Evolutionary conservation across 164 flowering plant species (phyloP), one percentile per base, ranked within the genome.

Genomic region (Nymphaea colorata): DNA sequence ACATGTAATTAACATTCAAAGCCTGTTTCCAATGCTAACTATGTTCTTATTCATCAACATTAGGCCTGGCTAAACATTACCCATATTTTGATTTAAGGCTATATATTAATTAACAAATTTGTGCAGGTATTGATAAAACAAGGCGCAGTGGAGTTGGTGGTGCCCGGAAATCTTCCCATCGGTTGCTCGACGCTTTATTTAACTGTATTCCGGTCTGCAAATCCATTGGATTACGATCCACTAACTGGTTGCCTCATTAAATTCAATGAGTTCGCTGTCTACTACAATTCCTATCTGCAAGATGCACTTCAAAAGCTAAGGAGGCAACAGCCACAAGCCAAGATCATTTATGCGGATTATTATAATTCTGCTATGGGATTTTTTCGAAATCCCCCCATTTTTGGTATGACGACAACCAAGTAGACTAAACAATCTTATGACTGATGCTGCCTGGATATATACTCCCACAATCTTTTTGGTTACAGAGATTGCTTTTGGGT

Each of bases 111-210:
- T 25, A 25, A 25, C 36, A 47, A 14, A 47, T 61, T 3, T 8
- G 16, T 61, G 45, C 17, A 82, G 88, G 61, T 15, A 60, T 66
- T 86, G 84, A 82, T 86, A 62, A 77, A 78, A 66, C 81, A 77
- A 71, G 91, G 91, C 11, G 87, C 86, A 10, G 75, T 67, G 79
- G 77, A 72, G 43, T 42, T 86, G 16, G 44, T 85, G 77, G 84
- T 86, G 55, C 86, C 88, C 0, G 88, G 86, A n/a, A 83, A 78
- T 64, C 64, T 85, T 4, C 91, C 86, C 0, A 72, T 82, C 2
- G 88, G 91, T 4, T 86, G 91, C 76, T 69, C 76, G 0, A 72
- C 89, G 0, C 68, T 67, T 44, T 84, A 75, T 69, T 69, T 84
- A 42, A 80, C 88, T 0, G 8, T 70, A 17, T 80, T 76, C 60